Evolutionary conservation across 2,329 filamentous ascomycete genomes (phyloP), one percentile per base, ranked within the genome.

Genomic region (Periconia sp.): DNA sequence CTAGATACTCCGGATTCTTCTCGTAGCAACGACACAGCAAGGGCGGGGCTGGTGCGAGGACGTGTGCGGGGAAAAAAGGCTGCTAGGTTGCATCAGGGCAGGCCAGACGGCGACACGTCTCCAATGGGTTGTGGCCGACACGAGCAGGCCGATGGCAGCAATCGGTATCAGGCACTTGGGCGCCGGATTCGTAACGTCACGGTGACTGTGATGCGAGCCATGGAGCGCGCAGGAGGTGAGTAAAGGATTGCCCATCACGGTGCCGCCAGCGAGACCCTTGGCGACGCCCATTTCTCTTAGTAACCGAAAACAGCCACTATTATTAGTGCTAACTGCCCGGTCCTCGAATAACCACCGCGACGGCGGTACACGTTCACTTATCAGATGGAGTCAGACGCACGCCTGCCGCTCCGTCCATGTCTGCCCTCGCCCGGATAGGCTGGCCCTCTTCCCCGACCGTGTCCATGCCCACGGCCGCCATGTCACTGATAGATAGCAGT

Each of bases 291-390:
- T 46, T 37, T 34, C 32, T 46, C 31, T 46, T 38, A 46, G 31
- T 40, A 41, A 46, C 34, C 21, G 26, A 40, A 46, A 46, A 46
- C 43, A 17, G 17, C 32, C 40, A 35, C 43, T 15, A 46, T 40
- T 34, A 46, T 34, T 32, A 46, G 25, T 17, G 25, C 16, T 24
- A 31, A 23, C 25, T 25, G 23, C 23, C n/a, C 8, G 8, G 25
- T 15, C 21, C 16, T 24, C 31, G 15, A 23, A 22, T 9, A 8
- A 17, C 18, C 24, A 13, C 32, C 25, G 15, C 18, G 21, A 8
- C n/a, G n/a, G n/a, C n/a, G n/a, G n/a, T n/a, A n/a, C n/a, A n/a
- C 10, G 13, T 21, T 13, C 36, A 39, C 34, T 36, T 28, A 28
- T 39, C 36, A 23, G 25, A 23, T 6, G 10, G n/a, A 7, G 17